Conservation (phyloP, 352 stramenopile species). For the Plasmopara muralis region DNA sequence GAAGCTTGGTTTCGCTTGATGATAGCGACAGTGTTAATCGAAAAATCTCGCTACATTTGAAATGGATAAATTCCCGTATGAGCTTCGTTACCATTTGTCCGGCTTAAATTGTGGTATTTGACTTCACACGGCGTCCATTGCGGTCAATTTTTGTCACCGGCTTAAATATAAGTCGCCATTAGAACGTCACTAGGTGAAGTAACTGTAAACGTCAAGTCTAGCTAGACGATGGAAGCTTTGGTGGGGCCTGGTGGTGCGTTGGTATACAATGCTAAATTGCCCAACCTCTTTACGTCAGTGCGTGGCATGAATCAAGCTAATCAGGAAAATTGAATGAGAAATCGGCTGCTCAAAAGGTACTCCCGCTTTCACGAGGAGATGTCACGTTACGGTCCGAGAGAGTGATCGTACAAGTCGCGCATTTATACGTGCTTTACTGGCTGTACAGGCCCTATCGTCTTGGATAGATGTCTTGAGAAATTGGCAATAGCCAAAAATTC, state of each 20-base stretch:
- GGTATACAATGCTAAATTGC: conserved; percentile 87
- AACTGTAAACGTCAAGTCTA: conserved; percentile 72
- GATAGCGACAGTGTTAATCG: conserved; percentile 88
- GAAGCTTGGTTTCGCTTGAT: too few relatives aligned
- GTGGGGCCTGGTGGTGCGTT: conserved; percentile 91
- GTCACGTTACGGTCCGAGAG: conserved; percentile 81
- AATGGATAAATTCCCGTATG: conserved; percentile 96
- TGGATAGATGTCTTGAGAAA: conserved; percentile 92
- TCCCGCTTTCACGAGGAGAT: conserved; percentile 41
- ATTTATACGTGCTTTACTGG: conserved; percentile 90
- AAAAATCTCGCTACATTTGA: conserved; percentile 96
- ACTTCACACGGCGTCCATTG: conserved; percentile 96
- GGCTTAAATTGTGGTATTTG: conserved; percentile 96
- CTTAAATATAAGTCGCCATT: conserved; percentile 71
- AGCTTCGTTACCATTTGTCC: conserved; percentile 91
- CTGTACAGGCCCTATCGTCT: conserved; percentile 84
- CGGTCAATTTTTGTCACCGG: conserved; percentile 89
- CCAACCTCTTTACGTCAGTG: conserved; percentile 23
- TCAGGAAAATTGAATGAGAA: conserved; percentile 22
- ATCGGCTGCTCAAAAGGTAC: conserved; percentile 39
- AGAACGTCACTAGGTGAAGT: conserved; percentile 49
- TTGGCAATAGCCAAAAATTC: conserved; percentile 93
- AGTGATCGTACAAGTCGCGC: conserved; percentile 82
- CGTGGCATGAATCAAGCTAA: conserved; percentile 1
- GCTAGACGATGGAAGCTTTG: conserved; percentile 82